These are phyloP conservation scores for Diaporthe eres DNA, from an alignment of 2,329 filamentous ascomycete genomes.

Conservation along the genomic window DNA sequence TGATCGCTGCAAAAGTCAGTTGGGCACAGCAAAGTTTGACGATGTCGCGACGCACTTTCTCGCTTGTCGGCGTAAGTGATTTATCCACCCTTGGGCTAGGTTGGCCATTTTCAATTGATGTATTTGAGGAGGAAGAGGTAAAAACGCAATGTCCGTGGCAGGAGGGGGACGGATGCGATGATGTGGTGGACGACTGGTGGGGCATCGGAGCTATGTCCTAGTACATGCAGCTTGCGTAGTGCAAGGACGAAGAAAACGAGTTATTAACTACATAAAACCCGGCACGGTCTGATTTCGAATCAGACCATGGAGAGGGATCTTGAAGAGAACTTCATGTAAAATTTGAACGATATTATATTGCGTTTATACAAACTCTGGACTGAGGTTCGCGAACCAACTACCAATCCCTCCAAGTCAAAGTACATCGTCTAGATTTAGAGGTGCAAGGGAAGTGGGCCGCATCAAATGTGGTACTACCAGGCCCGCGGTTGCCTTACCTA, in stretches of 20 bases:
- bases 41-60: neutral
- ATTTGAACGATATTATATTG: no score
- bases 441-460: no score
- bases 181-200: neutral
- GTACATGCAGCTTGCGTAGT: neutral
- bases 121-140: neutral
- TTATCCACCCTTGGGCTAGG: constrained; percentile 11
- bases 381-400: no score
- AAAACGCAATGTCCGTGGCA: neutral
- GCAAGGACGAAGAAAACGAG: neutral
- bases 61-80: constrained; percentile 22
- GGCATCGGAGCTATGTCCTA: neutral
- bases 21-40: neutral
- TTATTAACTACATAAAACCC: neutral
- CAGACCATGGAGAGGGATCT: no score
- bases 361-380: no score
- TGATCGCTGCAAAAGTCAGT: constrained; percentile 19
- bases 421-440: no score
- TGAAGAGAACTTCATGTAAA: no score
- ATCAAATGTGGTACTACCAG: no score
- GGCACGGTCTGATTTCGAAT: no score
- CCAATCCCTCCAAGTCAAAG: no score
- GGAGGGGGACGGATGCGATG: neutral
- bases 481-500: no score
- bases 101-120: constrained; percentile 14